Conservation (phyloP, 768 basidiomycete genomes). For the Collybia nuda region DNA sequence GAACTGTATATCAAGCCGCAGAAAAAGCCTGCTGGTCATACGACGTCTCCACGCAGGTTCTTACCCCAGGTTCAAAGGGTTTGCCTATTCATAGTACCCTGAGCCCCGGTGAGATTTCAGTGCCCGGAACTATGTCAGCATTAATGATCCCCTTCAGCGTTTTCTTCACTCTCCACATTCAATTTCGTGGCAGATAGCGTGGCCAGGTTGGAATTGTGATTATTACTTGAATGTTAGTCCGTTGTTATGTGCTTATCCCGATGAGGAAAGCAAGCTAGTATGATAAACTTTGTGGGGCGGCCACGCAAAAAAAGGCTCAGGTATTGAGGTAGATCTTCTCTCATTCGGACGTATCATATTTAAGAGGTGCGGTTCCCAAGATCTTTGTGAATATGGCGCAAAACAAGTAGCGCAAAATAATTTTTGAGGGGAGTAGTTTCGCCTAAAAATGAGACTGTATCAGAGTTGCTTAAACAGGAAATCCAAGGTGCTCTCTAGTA, state of each 20-base stretch:
- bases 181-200: slow-evolving; percentile 54
- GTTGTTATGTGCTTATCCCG: too few relatives aligned
- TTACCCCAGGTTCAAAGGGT: slow-evolving; percentile 32
- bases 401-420: slow-evolving; percentile 11
- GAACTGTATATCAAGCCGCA: slow-evolving; percentile 30
- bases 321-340: slow-evolving; percentile 9
- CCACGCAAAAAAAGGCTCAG: slow-evolving; percentile 18
- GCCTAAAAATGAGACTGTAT: too few relatives aligned
- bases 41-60: slow-evolving; percentile 41
- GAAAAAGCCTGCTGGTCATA: slow-evolving; percentile 50
- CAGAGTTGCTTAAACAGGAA: neutral
- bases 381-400: slow-evolving; percentile 7
- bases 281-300: slow-evolving; percentile 1
- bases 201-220: slow-evolving; percentile 41
- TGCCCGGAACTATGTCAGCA: neutral
- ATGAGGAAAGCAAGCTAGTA: too few relatives aligned
- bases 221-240: slow-evolving; percentile 8
- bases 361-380: slow-evolving; percentile 8
- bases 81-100: neutral
- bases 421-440: too few relatives aligned
- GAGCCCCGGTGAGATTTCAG: slow-evolving; percentile 8
- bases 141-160: slow-evolving; percentile 18
- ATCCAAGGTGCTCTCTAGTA: too few relatives aligned
- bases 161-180: slow-evolving; percentile 50
- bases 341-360: neutral